phyloP scores from a whole-genome alignment of 164 flowering plant genomes.

The Vitis amurensis region DNA sequence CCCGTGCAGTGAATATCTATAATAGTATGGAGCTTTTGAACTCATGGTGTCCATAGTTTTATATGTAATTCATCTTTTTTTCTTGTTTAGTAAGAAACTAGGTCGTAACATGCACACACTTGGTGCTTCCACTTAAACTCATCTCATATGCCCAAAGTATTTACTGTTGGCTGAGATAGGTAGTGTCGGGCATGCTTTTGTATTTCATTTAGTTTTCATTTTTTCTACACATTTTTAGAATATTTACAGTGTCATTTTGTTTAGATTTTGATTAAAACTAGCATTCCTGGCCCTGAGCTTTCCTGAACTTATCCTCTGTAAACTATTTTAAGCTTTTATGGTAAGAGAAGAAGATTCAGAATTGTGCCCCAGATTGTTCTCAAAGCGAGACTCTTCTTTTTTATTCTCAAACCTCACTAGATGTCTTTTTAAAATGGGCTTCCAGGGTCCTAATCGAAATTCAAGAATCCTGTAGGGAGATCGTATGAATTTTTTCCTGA shows the following conservation, averaged over 20 bases:
- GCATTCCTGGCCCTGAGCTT: not conserved
- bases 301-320: not conserved
- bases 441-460: not conserved
- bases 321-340: not conserved
- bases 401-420: not conserved
- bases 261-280: not conserved
- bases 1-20: not conserved
- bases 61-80: too few relatives aligned
- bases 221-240: too few relatives aligned
- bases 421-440: not conserved
- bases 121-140: not conserved
- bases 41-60: not conserved
- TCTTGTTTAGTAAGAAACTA: too few relatives aligned
- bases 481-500: too few relatives aligned
- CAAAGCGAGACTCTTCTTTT: too few relatives aligned
- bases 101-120: too few relatives aligned
- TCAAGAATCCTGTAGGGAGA: not conserved
- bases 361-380: not conserved
- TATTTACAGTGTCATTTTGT: not conserved
- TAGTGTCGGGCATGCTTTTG: not conserved
- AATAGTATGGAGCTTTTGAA: not conserved
- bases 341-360: not conserved
- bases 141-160: not conserved
- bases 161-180: not conserved
- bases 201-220: too few relatives aligned